A percentile compares a stretch with the other conserved stretches of the same genome.
Evolutionary conservation across 2,329 filamentous ascomycete genomes (phyloP).

Genomic region (Ascochyta lentis): DNA sequence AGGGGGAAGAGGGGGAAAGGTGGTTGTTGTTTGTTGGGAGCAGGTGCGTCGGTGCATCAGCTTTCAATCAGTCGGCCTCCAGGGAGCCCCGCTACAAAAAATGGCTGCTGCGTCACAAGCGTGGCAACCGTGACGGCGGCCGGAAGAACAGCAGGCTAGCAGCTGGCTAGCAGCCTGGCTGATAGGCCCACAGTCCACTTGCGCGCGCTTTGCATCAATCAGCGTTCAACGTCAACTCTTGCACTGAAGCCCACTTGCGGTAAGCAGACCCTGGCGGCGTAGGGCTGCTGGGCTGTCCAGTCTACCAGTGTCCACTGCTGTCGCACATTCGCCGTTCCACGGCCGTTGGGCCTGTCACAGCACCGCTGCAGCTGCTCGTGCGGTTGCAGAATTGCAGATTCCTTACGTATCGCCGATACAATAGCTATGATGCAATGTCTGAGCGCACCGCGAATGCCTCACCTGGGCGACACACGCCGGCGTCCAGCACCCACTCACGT

Average conservation of each 20-base stretch:
- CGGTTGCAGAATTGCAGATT: constrained; percentile 7
- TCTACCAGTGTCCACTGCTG: neutral
- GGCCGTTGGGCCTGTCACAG: constrained; percentile 13
- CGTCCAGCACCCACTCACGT: constrained; percentile 11
- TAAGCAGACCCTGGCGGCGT: constrained; percentile 27
- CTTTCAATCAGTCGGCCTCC: constrained; percentile 33
- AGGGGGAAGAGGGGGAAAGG: constrained; percentile 4
- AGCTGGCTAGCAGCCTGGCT: constrained; percentile 21
- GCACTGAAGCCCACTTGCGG: constrained; percentile 2
- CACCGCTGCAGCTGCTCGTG: constrained; percentile 2
- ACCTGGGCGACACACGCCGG: constrained; percentile 17
- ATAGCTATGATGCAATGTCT: neutral
- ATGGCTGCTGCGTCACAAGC: constrained; percentile 43
- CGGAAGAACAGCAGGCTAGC: constrained; percentile 22
- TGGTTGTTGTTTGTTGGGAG: constrained; percentile 29
- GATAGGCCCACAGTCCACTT: constrained; percentile 29
- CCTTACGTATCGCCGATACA: constrained; percentile 18
- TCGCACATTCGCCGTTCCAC: constrained; percentile 20
- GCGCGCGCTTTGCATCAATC: constrained; percentile 33
- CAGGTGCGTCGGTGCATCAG: constrained; percentile 26
- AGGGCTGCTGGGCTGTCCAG: constrained; percentile 7
- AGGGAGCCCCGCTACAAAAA: constrained; percentile 30
- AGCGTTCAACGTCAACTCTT: constrained; percentile 22
- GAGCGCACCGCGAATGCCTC: neutral
- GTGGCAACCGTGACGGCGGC: constrained; percentile 34